Base-by-base conservation (phyloP, 306 rosid genomes). In the Glycine tomentella region DNA sequence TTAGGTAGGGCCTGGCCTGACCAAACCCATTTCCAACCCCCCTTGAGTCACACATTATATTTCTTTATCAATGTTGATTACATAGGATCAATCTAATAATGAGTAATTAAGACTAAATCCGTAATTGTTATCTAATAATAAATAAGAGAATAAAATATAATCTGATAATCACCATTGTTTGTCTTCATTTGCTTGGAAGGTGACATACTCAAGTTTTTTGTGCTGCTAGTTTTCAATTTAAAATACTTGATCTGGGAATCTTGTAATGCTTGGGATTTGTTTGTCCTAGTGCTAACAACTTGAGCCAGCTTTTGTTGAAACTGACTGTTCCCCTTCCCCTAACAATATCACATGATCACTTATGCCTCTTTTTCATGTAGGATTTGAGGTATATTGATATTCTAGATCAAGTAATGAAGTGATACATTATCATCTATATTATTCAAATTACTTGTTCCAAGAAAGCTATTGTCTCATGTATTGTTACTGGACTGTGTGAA, bases 351-450 rank as follows among this genome's bases (percentile, higher is more conserved):
- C 12, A 0, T 34, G 4, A 25, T 25, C 31, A 25, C 31, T 34
- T 34, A 34, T 34, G 38, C 38, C 38, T 3, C 38, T 34, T 61
- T 58, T 78, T 13, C 76, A 3, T 53, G 6, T 72, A 16, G 40
- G 36, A 64, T 36, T 13, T 48, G 15, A 8, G 34, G 72, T 69
- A 11, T 56, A 56, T 77, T 78, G 52, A 80, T 76, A 70, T 56
- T 72, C 16, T 72, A 61, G 73, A 64, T 77, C 76, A 55, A 64
- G 66, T 80, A 66, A 48, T 69, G 78, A 62, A 61, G 72, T 56
- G 66, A 78, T 62, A 57, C 53, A 40, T 55, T 42, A 20, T 76
- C 73, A 52, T 67, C 69, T 12, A 80, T 67, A 15, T 80, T 57
- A 65, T 65, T 50, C 44, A 59, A 84, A 53, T 51, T 14, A 44